These are phyloP conservation scores for Colletotrichum siamense DNA, from an alignment of 2,329 filamentous ascomycete genomes.

Conservation along the genomic window DNA sequence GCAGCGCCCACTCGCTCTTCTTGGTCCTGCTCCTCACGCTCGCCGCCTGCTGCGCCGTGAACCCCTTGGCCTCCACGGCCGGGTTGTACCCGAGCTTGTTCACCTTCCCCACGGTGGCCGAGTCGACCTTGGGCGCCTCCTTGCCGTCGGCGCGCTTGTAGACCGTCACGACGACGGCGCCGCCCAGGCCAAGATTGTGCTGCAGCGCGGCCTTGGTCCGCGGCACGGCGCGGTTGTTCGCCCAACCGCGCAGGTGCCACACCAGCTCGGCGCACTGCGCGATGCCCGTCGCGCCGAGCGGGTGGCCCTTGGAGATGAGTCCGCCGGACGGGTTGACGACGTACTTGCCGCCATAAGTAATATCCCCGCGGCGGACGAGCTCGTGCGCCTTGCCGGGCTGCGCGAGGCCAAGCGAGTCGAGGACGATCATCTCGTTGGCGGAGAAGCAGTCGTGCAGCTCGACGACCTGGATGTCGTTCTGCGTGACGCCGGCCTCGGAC, in stretches of 20 bases:
- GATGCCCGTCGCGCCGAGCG: conserved; percentile 90
- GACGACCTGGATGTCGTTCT: conserved; percentile 74
- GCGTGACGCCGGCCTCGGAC: conserved; percentile 72
- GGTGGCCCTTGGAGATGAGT: conserved; percentile 94
- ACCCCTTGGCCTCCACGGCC: conserved; percentile 86
- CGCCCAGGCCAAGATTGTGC: conserved; percentile 92
- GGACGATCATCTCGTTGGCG: conserved; percentile 89
- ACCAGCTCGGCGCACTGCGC: conserved; percentile 95
- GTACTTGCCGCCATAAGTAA: conserved; percentile 86
- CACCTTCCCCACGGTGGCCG: conserved; percentile 66
- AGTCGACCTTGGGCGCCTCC: conserved; percentile 63
- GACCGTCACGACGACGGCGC: conserved; percentile 88
- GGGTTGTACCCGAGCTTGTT: conserved; percentile 89
- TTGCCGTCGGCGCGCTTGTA: conserved; percentile 84
- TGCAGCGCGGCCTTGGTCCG: conserved; percentile 79
- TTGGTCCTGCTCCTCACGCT: conserved; percentile 73
- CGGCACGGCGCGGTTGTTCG: conserved; percentile 80
- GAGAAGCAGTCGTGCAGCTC: conserved; percentile 98
- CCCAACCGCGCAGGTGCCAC: conserved; percentile 96
- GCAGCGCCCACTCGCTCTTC: conserved; percentile 76
- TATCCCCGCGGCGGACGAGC: conserved; percentile 84
- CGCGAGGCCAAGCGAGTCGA: conserved; percentile 84
- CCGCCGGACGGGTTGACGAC: conserved; percentile 94
- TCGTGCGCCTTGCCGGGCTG: conserved; percentile 88
- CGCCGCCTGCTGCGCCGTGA: conserved; percentile 77